A percentile compares a stretch with the other conserved stretches of the same genome.
Evolutionary conservation across 2,329 filamentous ascomycete species (phyloP).

Genomic region (Capronia americana): DNA sequence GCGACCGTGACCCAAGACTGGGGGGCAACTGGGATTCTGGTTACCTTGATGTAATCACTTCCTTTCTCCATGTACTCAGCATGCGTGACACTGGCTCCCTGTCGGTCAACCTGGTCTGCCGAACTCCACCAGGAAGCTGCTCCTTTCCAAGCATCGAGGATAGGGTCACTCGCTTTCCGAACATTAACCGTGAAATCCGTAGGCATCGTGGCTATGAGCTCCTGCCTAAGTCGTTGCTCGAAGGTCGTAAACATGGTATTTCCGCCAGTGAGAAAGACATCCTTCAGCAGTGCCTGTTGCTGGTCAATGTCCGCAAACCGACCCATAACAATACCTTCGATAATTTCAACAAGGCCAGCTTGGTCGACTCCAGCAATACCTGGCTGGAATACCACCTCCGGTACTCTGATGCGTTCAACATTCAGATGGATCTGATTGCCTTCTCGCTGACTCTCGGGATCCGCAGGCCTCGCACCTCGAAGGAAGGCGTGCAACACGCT

Average conservation of each 20-base stretch:
- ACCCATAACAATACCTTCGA: conserved; percentile 85
- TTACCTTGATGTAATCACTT: conserved; percentile 85
- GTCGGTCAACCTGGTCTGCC: conserved; percentile 62
- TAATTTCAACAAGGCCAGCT: conserved; percentile 90
- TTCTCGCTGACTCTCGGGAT: conserved; percentile 78
- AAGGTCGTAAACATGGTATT: conserved; percentile 87
- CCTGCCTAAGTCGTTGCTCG: conserved; percentile 77
- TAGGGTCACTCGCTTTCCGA: conserved; percentile 74
- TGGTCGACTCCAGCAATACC: conserved; percentile 92
- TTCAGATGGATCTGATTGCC: conserved; percentile 92
- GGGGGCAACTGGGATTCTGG: conserved; percentile 20
- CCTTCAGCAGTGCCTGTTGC: conserved; percentile 74
- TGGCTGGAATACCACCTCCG: conserved; percentile 91
- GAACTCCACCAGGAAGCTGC: conserved; percentile 79
- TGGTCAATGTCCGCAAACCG: conserved; percentile 66
- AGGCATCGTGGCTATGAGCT: conserved; percentile 75
- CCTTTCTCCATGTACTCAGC: conserved; percentile 93
- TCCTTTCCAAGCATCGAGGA: conserved; percentile 91
- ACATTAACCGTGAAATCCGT: conserved; percentile 71
- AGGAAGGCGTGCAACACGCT: conserved; percentile 87
- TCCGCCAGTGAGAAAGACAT: conserved; percentile 94
- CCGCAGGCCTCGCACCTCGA: conserved; percentile 84
- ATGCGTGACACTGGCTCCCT: conserved; percentile 71
- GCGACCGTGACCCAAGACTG: conserved; percentile 9
- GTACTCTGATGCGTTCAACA: conserved; percentile 91